Percentiles rank a stretch among this genome's conserved stretches.
Conservation (phyloP, 768 basidiomycete genomes). For the Suillus subalutaceus region DNA sequence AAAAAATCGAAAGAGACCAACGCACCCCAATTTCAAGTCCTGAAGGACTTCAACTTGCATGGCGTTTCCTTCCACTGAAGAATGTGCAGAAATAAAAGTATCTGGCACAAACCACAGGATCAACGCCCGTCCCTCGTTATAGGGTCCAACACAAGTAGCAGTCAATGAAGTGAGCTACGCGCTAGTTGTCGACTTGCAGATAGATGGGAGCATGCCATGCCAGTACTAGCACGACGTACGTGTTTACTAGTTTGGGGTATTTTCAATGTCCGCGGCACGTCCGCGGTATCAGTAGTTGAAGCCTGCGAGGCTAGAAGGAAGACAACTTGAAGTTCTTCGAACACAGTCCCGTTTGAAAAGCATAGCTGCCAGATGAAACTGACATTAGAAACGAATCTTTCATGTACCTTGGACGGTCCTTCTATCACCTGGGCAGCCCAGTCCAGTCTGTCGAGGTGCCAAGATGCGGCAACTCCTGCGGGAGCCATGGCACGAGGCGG, state of each 20-base stretch:
- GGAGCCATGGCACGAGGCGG: background rate
- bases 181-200: background rate
- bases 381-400: too few relatives aligned
- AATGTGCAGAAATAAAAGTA: background rate
- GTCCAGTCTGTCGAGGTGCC: background rate
- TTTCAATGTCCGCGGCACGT: background rate
- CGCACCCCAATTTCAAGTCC: background rate
- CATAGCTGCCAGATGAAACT: too few relatives aligned
- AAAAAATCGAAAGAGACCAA: background rate
- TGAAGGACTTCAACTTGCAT: background rate
- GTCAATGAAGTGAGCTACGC: background rate
- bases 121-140: background rate
- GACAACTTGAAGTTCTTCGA: too few relatives aligned
- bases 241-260: too few relatives aligned
- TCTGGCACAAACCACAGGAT: background rate
- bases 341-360: too few relatives aligned
- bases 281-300: too few relatives aligned
- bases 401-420: background rate
- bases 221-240: too few relatives aligned
- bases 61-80: background rate
- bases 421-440: background rate
- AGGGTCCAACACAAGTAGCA: background rate
- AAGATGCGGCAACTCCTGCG: background rate
- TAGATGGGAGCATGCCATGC: too few relatives aligned
- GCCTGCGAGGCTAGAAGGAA: too few relatives aligned